phyloP scores from a whole-genome alignment of 768 basidiomycete genomes.

The Leucocoprinus leucothites region DNA sequence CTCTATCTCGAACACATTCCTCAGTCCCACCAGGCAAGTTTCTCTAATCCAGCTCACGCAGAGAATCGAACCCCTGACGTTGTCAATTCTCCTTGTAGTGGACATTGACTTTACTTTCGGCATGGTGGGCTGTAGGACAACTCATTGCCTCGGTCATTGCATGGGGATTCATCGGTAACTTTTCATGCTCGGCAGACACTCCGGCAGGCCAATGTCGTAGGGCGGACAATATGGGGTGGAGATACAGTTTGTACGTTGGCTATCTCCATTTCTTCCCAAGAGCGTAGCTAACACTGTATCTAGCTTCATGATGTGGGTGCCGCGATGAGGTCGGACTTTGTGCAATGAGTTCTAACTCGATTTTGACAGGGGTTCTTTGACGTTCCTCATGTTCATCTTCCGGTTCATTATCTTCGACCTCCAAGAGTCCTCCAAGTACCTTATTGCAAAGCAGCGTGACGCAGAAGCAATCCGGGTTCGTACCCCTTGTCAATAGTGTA shows the following conservation, averaged over 20 bases:
- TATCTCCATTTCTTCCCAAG: conserved; percentile 8
- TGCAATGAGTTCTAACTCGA: conserved; percentile 1
- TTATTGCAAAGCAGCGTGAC: conserved; percentile 54
- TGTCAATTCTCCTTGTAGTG: background rate
- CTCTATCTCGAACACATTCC: conserved; percentile 9
- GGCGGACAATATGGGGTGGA: conserved; percentile 57
- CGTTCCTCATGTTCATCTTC: conserved; percentile 48
- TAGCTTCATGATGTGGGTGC: conserved; percentile 7
- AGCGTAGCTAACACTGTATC: background rate
- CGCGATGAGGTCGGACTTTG: background rate
- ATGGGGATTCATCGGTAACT: conserved; percentile 55
- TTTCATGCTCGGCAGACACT: conserved; percentile 41
- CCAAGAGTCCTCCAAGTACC: conserved; percentile 61
- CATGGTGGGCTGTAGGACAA: background rate
- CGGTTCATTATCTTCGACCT: conserved; percentile 58
- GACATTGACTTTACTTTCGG: background rate
- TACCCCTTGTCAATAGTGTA: no score
- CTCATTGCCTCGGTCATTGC: conserved; percentile 31
- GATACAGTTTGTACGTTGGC: conserved; percentile 45
- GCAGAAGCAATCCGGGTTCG: conserved; percentile 46
- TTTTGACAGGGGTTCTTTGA: conserved; percentile 41
- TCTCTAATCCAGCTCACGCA: background rate
- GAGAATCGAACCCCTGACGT: background rate
- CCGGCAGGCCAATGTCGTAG: conserved; percentile 37
- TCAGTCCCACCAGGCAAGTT: conserved; percentile 7